Conservation (phyloP, 2,329 filamentous ascomycete species). For the Trichoderma guizhouense region DNA sequence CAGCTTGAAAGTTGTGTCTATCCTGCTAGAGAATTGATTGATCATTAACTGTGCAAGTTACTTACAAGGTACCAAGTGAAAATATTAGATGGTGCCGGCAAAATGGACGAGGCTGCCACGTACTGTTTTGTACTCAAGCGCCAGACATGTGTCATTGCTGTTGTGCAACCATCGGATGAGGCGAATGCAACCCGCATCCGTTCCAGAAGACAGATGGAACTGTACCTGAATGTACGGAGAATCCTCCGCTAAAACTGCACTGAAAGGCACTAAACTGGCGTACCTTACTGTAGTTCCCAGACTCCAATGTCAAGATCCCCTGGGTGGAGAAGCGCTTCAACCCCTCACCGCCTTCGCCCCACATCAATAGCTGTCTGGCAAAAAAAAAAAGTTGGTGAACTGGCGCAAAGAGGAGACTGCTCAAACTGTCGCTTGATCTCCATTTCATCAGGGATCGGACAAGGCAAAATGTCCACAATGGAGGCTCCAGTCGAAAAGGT, state of each 20-base stretch:
- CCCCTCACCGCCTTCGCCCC: slow-evolving; percentile 12
- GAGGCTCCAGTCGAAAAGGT: slow-evolving; percentile 29
- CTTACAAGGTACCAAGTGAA: background rate
- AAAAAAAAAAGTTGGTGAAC: slow-evolving; percentile 4
- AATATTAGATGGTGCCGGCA: background rate
- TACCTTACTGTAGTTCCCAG: background rate
- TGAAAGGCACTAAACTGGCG: background rate
- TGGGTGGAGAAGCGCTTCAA: background rate
- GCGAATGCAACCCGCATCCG: background rate
- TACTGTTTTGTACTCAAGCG: background rate
- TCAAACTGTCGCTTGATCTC: background rate
- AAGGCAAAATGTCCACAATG: slow-evolving; percentile 5
- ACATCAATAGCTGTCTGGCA: background rate
- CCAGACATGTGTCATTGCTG: background rate
- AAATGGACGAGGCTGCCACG: background rate
- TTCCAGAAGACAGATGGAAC: background rate
- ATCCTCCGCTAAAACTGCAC: background rate
- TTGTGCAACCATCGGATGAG: background rate
- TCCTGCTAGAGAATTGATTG: background rate
- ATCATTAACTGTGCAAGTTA: no score
- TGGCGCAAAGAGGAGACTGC: background rate
- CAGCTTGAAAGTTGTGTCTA: slow-evolving; percentile 3
- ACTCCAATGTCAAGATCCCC: background rate
- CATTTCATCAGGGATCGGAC: background rate
- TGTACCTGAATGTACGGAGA: background rate